Base-by-base conservation (phyloP, 2,329 filamentous ascomycete species). In the Dactylellina leptospora region DNA sequence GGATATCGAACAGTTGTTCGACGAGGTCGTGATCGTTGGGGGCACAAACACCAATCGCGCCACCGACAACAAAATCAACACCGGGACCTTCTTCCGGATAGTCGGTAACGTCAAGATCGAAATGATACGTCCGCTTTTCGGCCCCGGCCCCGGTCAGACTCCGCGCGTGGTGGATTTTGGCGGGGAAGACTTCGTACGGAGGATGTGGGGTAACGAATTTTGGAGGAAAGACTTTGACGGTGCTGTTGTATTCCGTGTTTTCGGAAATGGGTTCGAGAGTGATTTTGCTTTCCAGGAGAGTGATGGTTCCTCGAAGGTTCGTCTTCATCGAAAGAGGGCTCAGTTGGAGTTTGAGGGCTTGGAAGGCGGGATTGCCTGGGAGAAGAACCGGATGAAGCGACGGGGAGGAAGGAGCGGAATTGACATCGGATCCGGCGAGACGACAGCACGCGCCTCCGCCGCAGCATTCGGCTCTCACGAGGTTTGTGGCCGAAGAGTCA, bases 41-140 rank as follows among this genome's bases (percentile, higher is more conserved):
- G 0, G 93, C 93, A 78, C 91, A 92, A 66, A 99, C 87, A 38
- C 95, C 95, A 79, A 99, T 93, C 58, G 95, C 95, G 60, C 95
- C 95, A 66, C 95, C 95, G 16, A 99, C 95, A 78, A 93, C 93
- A 84, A 97, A 99, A 78, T 97, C 95, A 3, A 93, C 87, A 53
- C 86, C 84, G 59, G 90, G 90, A 62, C 85, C 85, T 81, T 96
- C 92, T 18, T 87, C 85, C 0, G 95, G 92, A 77, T 99, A 99
- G 79, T 96, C 90, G 51, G 93, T 97, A 53, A 99, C 90, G 77
- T 99, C 95, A 45, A 99, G 87, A 77, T 97, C 95, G 77, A 97
- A 97, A 81, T 99, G 95, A 80, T 93, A 96, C 0, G 95, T 99
- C 72, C 93, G 86, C 86, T 99, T 99, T 83, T 96, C 92, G 3